Evolutionary conservation across 2,329 filamentous ascomycete species (phyloP).

Genomic region (Ophiostoma ulmi): DNA sequence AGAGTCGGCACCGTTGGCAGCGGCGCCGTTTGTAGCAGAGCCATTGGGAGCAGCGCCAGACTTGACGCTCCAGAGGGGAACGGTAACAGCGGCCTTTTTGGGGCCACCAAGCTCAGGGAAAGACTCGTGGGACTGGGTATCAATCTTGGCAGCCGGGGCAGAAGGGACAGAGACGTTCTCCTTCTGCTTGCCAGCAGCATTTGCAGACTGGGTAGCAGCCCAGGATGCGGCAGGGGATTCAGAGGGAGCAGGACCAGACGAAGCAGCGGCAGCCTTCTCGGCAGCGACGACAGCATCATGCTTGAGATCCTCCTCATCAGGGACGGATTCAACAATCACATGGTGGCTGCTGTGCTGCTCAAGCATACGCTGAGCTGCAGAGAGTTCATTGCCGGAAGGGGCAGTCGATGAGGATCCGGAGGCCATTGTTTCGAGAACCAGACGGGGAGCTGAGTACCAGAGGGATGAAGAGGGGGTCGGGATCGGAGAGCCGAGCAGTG

Average conservation of each 20-base stretch:
- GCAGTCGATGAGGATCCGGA: slow-evolving; percentile 32
- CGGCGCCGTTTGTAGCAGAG: slow-evolving; percentile 45
- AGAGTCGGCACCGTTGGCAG: slow-evolving; percentile 48
- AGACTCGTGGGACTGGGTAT: slow-evolving; percentile 82
- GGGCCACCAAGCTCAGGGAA: slow-evolving; percentile 83
- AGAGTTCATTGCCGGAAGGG: slow-evolving; percentile 42
- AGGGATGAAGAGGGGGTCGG: slow-evolving; percentile 14
- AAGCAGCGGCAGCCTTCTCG: slow-evolving; percentile 38
- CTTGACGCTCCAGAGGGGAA: slow-evolving; percentile 29
- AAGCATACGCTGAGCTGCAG: slow-evolving; percentile 58
- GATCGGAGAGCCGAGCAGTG: slow-evolving; percentile 15
- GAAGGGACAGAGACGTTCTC: slow-evolving; percentile 43
- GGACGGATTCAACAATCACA: slow-evolving; percentile 72
- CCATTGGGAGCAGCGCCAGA: slow-evolving; percentile 42
- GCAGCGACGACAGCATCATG: slow-evolving; percentile 40
- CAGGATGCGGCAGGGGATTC: slow-evolving; percentile 40
- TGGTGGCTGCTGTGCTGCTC: slow-evolving; percentile 58
- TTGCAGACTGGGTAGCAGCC: slow-evolving; percentile 51
- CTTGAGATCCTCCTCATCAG: slow-evolving; percentile 69
- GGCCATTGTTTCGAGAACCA: slow-evolving; percentile 28
- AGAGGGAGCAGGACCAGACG: slow-evolving; percentile 45
- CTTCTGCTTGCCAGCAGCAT: slow-evolving; percentile 46
- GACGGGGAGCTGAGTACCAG: slow-evolving; percentile 19
- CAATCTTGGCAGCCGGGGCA: slow-evolving; percentile 48
- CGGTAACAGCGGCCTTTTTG: slow-evolving; percentile 56